Evolutionary conservation across 306 rosid species (phyloP).

Genomic region (Gleditsia sinensis): DNA sequence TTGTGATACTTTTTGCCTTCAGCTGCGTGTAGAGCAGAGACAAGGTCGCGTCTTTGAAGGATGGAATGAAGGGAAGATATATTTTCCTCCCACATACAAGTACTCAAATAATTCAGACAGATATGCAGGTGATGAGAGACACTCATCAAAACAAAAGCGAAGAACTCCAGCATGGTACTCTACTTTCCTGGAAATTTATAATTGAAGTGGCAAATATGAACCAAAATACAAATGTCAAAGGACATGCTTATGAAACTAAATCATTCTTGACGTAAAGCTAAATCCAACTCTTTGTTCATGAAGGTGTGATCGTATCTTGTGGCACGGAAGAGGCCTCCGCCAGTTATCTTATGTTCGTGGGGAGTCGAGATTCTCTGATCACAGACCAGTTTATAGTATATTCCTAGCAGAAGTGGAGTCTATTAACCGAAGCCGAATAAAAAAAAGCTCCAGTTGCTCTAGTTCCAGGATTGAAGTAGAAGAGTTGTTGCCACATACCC

Average conservation of each 20-base stretch:
- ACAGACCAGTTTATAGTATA: constrained; percentile 77
- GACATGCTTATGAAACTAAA: constrained; percentile 2
- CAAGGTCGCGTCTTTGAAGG: constrained; percentile 74
- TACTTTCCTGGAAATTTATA: background rate
- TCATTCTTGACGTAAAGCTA: background rate
- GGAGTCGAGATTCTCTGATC: constrained; percentile 87
- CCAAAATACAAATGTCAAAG: background rate
- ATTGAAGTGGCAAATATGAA: background rate
- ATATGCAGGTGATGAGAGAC: constrained; percentile 80
- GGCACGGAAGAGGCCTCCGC: constrained; percentile 77
- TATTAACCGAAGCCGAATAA: constrained; percentile 55
- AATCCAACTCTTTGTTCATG: constrained; percentile 29
- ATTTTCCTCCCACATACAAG: constrained; percentile 91
- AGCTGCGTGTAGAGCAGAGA: constrained; percentile 79
- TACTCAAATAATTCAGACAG: constrained; percentile 87
- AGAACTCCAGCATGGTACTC: constrained; percentile 95
- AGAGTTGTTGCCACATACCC: constrained; percentile 67
- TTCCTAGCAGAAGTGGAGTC: constrained; percentile 78
- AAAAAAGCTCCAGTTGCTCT: constrained; percentile 73
- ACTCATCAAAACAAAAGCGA: constrained; percentile 74
- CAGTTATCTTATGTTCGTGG: constrained; percentile 88
- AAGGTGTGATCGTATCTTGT: constrained; percentile 90
- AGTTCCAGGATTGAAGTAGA: constrained; percentile 81
- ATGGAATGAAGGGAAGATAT: constrained; percentile 89
- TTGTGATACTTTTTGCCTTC: constrained; percentile 38